Base-by-base conservation (phyloP, 495 filamentous ascomycete genomes). In the Penicillium psychrofluorescens region DNA sequence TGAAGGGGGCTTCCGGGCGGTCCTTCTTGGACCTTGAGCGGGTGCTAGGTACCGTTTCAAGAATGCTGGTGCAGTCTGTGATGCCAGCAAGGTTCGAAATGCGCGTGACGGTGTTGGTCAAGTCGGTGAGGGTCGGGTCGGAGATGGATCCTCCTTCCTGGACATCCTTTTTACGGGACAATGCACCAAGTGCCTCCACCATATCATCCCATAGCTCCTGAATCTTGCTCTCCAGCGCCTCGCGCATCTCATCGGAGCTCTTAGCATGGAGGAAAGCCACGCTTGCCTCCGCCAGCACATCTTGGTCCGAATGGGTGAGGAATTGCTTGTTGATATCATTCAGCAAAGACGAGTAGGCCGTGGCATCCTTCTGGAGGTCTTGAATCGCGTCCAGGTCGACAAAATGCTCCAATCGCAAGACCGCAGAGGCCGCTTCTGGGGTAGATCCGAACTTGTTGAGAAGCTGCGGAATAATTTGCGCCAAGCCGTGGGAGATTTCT, bases 281-380 rank as follows among this genome's bases (percentile, higher is more conserved):
- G 11, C 81, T 84, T 15, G 88, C 90, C 61, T 95, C 89, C 6
- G 78, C 76, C n/a, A 98, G 70, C 7, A 98, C 90, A 33, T 79
- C 76, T 38, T 86, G 80, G 51, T 95, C 85, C 6, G 86, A 85
- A 55, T 98, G 92, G 0, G 88, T 82, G 37, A 90, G 77, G 63
- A 97, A 97, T 56, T 97, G 92, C 46, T 84, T 85, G 51, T 86
- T 88, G 54, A 97, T 91, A 51, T 97, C 91, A 49, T 95, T 92
- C 1, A 98, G 71, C 14, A 97, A 66, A 11, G 88, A 79, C 0
- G 77, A 77, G 61, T 94, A 95, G 0, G 84, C 84, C 0, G 86
- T 81, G 1, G 85, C 81, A 53, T 90, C 86, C 59, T 95, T 88
- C 14, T 90, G 84, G 10, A 97, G 70, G 54, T 95, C 87, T 56